These are phyloP conservation scores for Dichomitus squalens DNA, from an alignment of 1,284 basidiomycete species.

Conservation along the genomic window DNA sequence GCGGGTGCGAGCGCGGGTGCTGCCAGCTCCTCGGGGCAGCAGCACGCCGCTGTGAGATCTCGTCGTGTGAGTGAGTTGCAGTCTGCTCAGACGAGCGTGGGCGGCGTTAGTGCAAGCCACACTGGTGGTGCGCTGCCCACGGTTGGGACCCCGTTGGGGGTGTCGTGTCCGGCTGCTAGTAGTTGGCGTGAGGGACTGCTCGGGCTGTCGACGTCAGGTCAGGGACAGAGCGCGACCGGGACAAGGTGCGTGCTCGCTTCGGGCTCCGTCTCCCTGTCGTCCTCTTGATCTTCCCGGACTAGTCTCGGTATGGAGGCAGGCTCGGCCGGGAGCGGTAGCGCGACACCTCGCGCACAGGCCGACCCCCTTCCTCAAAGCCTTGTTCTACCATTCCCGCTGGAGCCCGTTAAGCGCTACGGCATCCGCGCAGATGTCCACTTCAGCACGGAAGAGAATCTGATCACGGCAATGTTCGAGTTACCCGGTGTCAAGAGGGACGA, in stretches of 20 bases:
- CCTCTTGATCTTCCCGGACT: background rate
- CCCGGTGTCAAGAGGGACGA: slow-evolving; percentile 61
- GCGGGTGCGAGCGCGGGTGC: slow-evolving; percentile 1
- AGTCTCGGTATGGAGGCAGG: slow-evolving; percentile 2
- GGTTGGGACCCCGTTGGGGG: slow-evolving; percentile 26
- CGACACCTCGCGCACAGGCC: slow-evolving; percentile 12
- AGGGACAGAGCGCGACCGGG: background rate
- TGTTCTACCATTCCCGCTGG: background rate
- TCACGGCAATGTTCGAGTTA: slow-evolving; percentile 63
- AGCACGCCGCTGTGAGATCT: slow-evolving; percentile 24
- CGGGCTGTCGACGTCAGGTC: slow-evolving; percentile 5
- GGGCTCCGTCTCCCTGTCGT: background rate
- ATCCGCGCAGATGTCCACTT: slow-evolving; percentile 62
- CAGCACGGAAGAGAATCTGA: slow-evolving; percentile 39
- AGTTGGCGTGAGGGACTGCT: slow-evolving; percentile 24
- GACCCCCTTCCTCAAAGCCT: background rate
- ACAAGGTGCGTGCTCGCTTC: slow-evolving; percentile 18
- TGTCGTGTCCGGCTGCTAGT: slow-evolving; percentile 25
- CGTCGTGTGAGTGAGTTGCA: slow-evolving; percentile 25
- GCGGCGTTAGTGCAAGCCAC: slow-evolving; percentile 9
- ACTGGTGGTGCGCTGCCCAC: slow-evolving; percentile 12
- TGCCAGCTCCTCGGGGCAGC: background rate
- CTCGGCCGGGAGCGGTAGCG: background rate
- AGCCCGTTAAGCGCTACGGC: slow-evolving; percentile 24
- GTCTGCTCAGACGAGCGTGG: slow-evolving; percentile 19